Conservation (phyloP, 805 yeast genomes). For the Sugiyamaella americana region DNA sequence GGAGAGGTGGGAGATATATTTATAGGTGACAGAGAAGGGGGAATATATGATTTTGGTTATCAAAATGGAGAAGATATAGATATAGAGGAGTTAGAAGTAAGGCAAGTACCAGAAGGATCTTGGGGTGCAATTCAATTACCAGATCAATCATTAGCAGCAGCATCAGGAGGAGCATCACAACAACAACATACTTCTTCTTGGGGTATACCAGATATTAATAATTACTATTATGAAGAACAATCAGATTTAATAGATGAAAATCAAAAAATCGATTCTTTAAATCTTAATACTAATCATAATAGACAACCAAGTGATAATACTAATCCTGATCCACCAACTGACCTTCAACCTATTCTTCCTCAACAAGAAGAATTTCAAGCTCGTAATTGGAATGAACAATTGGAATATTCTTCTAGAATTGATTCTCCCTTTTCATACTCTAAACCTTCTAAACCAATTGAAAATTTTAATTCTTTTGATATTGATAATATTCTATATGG, state of each 20-base stretch:
- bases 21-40: too few relatives aligned
- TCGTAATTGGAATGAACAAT: slow-evolving; percentile 51
- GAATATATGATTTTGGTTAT: background rate
- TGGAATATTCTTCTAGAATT: slow-evolving; percentile 41
- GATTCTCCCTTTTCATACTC: slow-evolving; percentile 14
- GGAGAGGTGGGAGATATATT: too few relatives aligned
- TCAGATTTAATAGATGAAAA: background rate
- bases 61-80: background rate
- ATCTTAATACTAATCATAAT: too few relatives aligned
- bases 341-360: background rate
- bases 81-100: background rate
- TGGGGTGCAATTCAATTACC: background rate
- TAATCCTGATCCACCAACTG: background rate
- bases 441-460: slow-evolving; percentile 13
- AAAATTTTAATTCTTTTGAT: slow-evolving; percentile 30
- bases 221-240: background rate
- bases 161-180: background rate
- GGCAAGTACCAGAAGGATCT: background rate
- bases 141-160: background rate
- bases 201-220: background rate
- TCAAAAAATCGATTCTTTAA: background rate
- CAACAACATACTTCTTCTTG: background rate
- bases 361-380: background rate
- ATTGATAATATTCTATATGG: slow-evolving; percentile 46
- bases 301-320: background rate